A percentile compares a stretch with the other conserved stretches of the same genome.
Conservation (phyloP, 2,329 filamentous ascomycete species). For the Fusarium anthophilum region DNA sequence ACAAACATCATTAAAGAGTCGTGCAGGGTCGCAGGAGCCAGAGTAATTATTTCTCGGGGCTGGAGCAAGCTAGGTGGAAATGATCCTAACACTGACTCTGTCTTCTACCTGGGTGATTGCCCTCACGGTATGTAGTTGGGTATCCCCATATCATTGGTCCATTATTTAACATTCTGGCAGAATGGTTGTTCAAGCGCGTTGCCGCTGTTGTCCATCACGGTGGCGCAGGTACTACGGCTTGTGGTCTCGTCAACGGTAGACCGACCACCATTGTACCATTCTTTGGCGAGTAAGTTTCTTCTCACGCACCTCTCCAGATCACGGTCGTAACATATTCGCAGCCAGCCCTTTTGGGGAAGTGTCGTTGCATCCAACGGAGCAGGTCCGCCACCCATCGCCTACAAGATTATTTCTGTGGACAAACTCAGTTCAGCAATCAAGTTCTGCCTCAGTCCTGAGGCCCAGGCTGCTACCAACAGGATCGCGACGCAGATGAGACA, state of each 20-base stretch:
- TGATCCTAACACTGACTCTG: not conserved
- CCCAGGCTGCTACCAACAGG: not conserved
- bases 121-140: not conserved
- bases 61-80: slow-evolving; percentile 61
- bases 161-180: not conserved
- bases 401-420: slow-evolving; percentile 18
- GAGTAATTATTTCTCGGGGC: slow-evolving; percentile 76
- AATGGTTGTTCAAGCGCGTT: slow-evolving; percentile 5
- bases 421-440: slow-evolving; percentile 32
- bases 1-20: slow-evolving; percentile 78
- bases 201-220: not conserved
- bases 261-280: not conserved
- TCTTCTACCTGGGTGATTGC: not conserved
- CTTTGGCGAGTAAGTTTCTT: not conserved
- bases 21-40: slow-evolving; percentile 68
- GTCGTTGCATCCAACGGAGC: slow-evolving; percentile 16
- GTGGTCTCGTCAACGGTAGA: not conserved
- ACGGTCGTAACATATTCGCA: fast-evolving
- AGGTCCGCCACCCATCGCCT: slow-evolving; percentile 1
- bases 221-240: not conserved
- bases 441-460: slow-evolving; percentile 22
- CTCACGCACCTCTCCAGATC: fast-evolving
- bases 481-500: slow-evolving; percentile 1
- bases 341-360: slow-evolving; percentile 27
- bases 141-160: fast-evolving